These are phyloP conservation scores for Leccinellum albellum DNA, from an alignment of 768 basidiomycete genomes.

Conservation along the genomic window DNA sequence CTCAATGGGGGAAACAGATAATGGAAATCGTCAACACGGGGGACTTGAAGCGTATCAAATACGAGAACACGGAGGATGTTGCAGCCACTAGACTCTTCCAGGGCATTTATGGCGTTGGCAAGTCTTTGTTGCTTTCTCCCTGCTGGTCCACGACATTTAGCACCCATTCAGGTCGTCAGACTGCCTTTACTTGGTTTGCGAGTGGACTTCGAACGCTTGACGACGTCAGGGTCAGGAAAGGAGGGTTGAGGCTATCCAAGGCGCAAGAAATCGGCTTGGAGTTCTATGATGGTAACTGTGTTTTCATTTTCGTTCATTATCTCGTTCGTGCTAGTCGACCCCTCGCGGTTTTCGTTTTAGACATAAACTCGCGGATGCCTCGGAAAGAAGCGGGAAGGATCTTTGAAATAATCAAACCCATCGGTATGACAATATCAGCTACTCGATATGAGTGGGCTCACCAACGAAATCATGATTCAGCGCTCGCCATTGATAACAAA, in stretches of 20 bases:
- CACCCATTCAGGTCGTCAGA: conserved; percentile 47
- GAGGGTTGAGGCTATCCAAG: conserved; percentile 54
- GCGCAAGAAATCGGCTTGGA: conserved; percentile 65
- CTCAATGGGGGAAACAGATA: conserved; percentile 46
- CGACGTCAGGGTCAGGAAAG: conserved; percentile 60
- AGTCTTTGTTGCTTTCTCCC: conserved; percentile 21
- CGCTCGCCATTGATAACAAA: conserved; percentile 64
- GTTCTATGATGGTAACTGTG: conserved; percentile 60
- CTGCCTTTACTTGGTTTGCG: conserved; percentile 70
- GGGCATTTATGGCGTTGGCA: conserved; percentile 86
- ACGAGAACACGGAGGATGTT: conserved; percentile 65
- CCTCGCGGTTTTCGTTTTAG: conserved; percentile 33
- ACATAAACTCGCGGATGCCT: conserved; percentile 84
- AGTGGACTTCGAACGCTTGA: conserved; percentile 75
- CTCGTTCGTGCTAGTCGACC: background rate
- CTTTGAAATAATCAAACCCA: conserved; percentile 65
- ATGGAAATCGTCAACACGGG: conserved; percentile 80
- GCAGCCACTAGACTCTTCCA: conserved; percentile 55
- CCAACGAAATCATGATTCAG: conserved; percentile 35
- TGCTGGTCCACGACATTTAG: background rate
- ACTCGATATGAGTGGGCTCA: background rate
- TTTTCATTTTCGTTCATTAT: background rate
- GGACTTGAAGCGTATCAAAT: conserved; percentile 59
- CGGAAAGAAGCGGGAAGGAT: conserved; percentile 73
- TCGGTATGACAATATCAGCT: conserved; percentile 43